Conservation (phyloP, 192 early-diverging fungal species). For the Gorgonomyces haynaldii region DNA sequence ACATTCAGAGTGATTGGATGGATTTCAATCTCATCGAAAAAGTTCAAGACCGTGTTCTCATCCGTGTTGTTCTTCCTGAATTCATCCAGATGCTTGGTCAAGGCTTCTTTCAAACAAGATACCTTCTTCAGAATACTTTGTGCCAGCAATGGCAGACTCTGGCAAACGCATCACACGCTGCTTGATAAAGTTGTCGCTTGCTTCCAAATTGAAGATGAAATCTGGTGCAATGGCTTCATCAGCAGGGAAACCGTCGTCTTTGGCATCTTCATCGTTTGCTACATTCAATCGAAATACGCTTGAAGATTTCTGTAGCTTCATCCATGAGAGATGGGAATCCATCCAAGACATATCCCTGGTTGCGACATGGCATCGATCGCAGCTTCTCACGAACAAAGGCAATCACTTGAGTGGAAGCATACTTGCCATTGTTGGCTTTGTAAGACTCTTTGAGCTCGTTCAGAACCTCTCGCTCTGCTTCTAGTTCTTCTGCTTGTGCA, state of each 20-base stretch:
- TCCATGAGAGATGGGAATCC: constrained; percentile 37
- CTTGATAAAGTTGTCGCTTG: constrained; percentile 39
- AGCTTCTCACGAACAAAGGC: constrained; percentile 43
- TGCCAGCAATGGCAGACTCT: constrained; percentile 31
- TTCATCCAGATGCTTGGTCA: constrained; percentile 37
- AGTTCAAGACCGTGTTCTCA: constrained; percentile 47
- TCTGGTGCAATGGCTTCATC: constrained; percentile 38
- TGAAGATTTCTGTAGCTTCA: constrained; percentile 35
- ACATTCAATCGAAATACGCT: constrained; percentile 14
- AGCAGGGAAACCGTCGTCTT: constrained; percentile 29
- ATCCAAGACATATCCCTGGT: constrained; percentile 52
- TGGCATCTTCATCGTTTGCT: constrained; percentile 37
- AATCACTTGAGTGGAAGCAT: constrained; percentile 31
- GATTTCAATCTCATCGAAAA: constrained; percentile 51
- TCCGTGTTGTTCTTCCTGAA: constrained; percentile 39
- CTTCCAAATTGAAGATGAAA: constrained; percentile 39
- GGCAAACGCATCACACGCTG: constrained; percentile 45
- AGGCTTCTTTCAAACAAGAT: constrained; percentile 9
- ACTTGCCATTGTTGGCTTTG: constrained; percentile 32
- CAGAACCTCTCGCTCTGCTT: constrained; percentile 39
- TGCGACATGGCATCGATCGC: constrained; percentile 46
- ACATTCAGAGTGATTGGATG: constrained; percentile 29
- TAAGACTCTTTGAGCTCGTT: constrained; percentile 40
- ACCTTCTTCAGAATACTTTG: constrained; percentile 50
- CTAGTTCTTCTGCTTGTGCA: constrained; percentile 33